Percentiles rank a stretch among this genome's conserved stretches.
These are phyloP conservation scores for Imleria badia DNA, from an alignment of 768 basidiomycete genomes.

Conservation along the genomic window DNA sequence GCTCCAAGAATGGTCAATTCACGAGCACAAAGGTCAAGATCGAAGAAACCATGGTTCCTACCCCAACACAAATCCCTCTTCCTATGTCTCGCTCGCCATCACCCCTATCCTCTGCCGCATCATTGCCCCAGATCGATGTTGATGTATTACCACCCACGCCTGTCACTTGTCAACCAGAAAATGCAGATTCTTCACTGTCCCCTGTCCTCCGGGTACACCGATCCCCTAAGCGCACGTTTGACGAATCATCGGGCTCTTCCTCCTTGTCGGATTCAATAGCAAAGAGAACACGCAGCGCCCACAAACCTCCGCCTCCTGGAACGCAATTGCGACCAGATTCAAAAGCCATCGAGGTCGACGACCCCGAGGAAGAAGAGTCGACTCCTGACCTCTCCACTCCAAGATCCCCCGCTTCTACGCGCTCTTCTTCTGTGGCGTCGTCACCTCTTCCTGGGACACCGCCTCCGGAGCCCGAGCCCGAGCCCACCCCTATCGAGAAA, in stretches of 20 bases:
- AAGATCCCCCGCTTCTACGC: conserved; percentile 29
- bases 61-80: conserved; percentile 36
- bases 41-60: conserved; percentile 21
- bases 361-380: conserved; percentile 31
- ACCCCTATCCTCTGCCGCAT: conserved; percentile 29
- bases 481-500: conserved; percentile 23
- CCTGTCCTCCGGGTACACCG: conserved; percentile 38
- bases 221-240: conserved; percentile 60
- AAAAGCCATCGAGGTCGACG: conserved; percentile 27
- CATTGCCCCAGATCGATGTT: conserved; percentile 23
- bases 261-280: conserved; percentile 34
- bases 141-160: conserved; percentile 31
- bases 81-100: conserved; percentile 41
- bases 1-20: conserved; percentile 27
- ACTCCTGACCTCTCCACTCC: conserved; percentile 47
- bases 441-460: conserved; percentile 40
- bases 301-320: conserved; percentile 22
- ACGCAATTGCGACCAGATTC: conserved; percentile 14
- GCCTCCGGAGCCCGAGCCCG: conserved; percentile 26
- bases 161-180: conserved; percentile 16
- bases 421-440: conserved; percentile 32
- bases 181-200: conserved; percentile 11
- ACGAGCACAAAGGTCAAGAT: conserved; percentile 19
- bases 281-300: conserved; percentile 35
- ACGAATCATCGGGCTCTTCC: conserved; percentile 52